A percentile compares a stretch with the other conserved stretches of the same genome.
These are phyloP conservation scores for Melaleuca alternifolia DNA, from an alignment of 345 rosid species.

Conservation along the genomic window DNA sequence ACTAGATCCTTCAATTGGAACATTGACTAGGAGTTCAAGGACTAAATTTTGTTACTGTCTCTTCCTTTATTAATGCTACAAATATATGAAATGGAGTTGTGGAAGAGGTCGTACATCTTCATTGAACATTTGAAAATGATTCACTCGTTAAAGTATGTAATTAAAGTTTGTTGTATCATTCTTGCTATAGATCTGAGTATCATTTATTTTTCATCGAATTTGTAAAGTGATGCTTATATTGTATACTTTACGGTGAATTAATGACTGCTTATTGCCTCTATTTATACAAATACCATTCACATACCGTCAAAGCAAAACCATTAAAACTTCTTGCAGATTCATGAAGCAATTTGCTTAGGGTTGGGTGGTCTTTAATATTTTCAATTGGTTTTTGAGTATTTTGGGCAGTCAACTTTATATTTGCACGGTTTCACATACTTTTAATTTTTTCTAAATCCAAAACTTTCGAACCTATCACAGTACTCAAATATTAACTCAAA, in stretches of 20 bases:
- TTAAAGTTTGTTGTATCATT: not conserved
- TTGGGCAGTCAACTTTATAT: too few relatives aligned
- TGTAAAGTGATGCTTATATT: not conserved
- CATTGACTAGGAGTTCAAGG: not conserved
- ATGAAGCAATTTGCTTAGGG: too few relatives aligned
- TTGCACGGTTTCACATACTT: too few relatives aligned
- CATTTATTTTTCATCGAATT: too few relatives aligned
- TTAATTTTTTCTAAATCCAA: not conserved
- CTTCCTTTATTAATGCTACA: not conserved
- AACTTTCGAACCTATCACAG: not conserved
- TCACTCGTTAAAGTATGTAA: not conserved
- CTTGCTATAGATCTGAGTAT: not conserved
- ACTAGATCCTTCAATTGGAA: too few relatives aligned
- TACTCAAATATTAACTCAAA: not conserved
- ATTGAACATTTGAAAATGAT: not conserved
- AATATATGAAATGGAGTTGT: not conserved
- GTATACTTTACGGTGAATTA: too few relatives aligned
- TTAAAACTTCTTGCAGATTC: too few relatives aligned
- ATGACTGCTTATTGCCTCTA: too few relatives aligned
- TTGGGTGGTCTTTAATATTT: not conserved
- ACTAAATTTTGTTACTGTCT: too few relatives aligned
- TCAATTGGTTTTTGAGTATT: too few relatives aligned
- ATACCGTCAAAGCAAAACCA: too few relatives aligned
- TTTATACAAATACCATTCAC: too few relatives aligned
- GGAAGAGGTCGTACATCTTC: not conserved